phyloP scores from a whole-genome alignment of 371 early-diverging fungal genomes.

The Actinomortierella ambigua region DNA sequence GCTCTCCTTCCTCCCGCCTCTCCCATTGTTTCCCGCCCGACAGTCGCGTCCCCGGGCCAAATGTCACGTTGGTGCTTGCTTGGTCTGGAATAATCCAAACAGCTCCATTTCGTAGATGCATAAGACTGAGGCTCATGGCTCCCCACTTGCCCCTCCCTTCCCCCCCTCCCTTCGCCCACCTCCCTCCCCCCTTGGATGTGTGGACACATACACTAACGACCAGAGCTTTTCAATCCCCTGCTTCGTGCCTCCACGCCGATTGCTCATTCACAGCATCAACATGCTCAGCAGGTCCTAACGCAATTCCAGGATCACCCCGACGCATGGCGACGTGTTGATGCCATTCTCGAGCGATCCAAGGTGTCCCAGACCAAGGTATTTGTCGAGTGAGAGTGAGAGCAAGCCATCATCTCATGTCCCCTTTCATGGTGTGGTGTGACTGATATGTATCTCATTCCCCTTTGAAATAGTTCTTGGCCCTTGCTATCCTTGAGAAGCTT shows the following conservation, averaged over 20 bases:
- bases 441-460: constrained; percentile 5
- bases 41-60: too few relatives aligned
- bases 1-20: too few relatives aligned
- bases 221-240: constrained; percentile 23
- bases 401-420: background rate
- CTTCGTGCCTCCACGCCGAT: background rate
- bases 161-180: background rate
- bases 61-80: too few relatives aligned
- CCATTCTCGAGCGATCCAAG: constrained; percentile 88
- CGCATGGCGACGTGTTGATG: constrained; percentile 96
- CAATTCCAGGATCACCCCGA: constrained; percentile 98
- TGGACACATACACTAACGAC: too few relatives aligned
- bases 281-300: constrained; percentile 82
- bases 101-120: too few relatives aligned
- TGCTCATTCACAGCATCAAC: constrained; percentile 68
- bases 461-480: constrained; percentile 86
- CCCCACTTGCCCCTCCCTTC: too few relatives aligned
- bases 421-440: background rate
- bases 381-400: background rate
- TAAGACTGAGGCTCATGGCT: background rate
- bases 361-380: constrained; percentile 87
- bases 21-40: too few relatives aligned
- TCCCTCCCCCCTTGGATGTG: constrained; percentile 8
- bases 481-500: constrained; percentile 96
- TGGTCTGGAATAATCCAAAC: too few relatives aligned